Percentiles rank a stretch among this genome's conserved stretches.
Conservation (phyloP, 192 early-diverging fungal genomes). For the Martensiomyces pterosporus region DNA sequence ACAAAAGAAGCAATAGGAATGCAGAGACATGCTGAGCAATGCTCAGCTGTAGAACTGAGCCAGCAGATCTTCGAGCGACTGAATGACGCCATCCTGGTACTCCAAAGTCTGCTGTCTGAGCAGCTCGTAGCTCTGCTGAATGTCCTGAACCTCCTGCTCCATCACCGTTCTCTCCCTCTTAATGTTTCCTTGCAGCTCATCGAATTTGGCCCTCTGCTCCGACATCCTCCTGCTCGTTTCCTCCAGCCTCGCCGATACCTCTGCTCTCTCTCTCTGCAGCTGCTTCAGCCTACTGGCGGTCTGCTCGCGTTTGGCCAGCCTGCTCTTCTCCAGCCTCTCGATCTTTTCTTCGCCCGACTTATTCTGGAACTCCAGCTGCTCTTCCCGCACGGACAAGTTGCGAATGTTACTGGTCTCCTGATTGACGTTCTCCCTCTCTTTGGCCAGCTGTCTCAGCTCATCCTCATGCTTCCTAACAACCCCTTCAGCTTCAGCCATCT, state of each 20-base stretch:
- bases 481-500: conserved; percentile 63
- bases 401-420: conserved; percentile 22
- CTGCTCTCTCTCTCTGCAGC: conserved; percentile 34
- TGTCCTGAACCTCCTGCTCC: conserved; percentile 30
- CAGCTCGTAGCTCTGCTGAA: conserved; percentile 35
- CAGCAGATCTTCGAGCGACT: conserved; percentile 43
- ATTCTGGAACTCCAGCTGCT: conserved; percentile 42
- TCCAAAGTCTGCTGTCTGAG: conserved; percentile 45
- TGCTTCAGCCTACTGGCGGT: conserved; percentile 8
- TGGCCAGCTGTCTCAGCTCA: conserved; percentile 29
- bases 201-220: conserved; percentile 29
- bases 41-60: conserved; percentile 26
- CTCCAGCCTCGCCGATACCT: conserved; percentile 23
- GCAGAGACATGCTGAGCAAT: too few relatives aligned
- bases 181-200: conserved; percentile 23
- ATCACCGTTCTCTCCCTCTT: conserved; percentile 28
- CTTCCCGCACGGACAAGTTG: conserved; percentile 35
- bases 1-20: conserved; percentile 6
- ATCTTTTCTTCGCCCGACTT: conserved; percentile 46
- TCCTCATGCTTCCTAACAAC: conserved; percentile 52
- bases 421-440: conserved; percentile 12
- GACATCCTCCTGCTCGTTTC: conserved; percentile 28
- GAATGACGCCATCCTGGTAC: conserved; percentile 46
- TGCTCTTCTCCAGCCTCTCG: conserved; percentile 35
- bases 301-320: conserved; percentile 34